Percentiles rank a stretch among this genome's conserved stretches.
Conservation (phyloP, 2,329 filamentous ascomycete genomes). For the Pyrenophora graminea region DNA sequence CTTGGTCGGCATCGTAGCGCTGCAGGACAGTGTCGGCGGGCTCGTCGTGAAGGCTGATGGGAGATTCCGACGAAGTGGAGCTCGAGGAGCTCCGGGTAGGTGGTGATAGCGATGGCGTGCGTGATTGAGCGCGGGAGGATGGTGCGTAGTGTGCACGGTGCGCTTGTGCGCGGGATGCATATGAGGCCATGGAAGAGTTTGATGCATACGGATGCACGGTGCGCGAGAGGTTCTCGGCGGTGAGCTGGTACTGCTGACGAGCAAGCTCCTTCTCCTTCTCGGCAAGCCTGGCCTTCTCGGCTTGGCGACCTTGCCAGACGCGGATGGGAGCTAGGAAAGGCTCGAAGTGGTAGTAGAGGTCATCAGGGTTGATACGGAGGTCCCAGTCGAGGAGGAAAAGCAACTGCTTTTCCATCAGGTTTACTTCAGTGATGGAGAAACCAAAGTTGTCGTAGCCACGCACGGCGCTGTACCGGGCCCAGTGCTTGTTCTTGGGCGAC, state of each 20-base stretch:
- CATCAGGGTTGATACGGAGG: constrained; percentile 78
- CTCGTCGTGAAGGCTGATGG: constrained; percentile 43
- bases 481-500: constrained; percentile 99
- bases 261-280: constrained; percentile 50
- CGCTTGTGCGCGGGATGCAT: constrained; percentile 33
- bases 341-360: constrained; percentile 86
- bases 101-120: constrained; percentile 56
- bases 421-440: constrained; percentile 94
- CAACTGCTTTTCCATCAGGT: constrained; percentile 99
- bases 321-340: constrained; percentile 87
- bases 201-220: constrained; percentile 44
- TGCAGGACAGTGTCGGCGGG: constrained; percentile 40
- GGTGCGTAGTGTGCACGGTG: constrained; percentile 32
- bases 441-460: constrained; percentile 75
- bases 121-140: constrained; percentile 47
- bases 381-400: constrained; percentile 96
- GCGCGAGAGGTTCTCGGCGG: constrained; percentile 47
- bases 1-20: constrained; percentile 49
- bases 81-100: constrained; percentile 49
- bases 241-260: constrained; percentile 45
- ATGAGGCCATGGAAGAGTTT: constrained; percentile 39
- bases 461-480: constrained; percentile 89
- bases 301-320: constrained; percentile 57
- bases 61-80: constrained; percentile 40
- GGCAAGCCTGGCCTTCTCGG: constrained; percentile 57